Percentiles rank a stretch among this genome's conserved stretches.
These are phyloP conservation scores for Nemania bipapillata DNA, from an alignment of 2,329 filamentous ascomycete species.

Conservation along the genomic window DNA sequence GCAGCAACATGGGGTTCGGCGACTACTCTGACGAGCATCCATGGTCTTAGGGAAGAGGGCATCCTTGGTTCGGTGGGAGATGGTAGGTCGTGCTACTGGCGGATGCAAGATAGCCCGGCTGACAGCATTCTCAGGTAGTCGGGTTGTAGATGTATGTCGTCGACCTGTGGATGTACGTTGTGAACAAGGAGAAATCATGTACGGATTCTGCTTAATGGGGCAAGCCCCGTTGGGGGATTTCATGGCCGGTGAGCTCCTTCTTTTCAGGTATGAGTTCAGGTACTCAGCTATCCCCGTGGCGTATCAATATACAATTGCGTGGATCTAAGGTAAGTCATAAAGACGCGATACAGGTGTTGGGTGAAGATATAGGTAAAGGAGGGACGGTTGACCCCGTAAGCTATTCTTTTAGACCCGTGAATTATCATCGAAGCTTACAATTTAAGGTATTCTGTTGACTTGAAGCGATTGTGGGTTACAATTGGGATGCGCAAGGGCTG, in stretches of 20 bases:
- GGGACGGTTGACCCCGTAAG: constrained; percentile 22
- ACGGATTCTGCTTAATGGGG: constrained; percentile 59
- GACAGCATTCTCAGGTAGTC: constrained; percentile 54
- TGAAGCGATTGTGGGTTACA: constrained; percentile 35
- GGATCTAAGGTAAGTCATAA: constrained; percentile 31
- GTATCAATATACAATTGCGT: constrained; percentile 35
- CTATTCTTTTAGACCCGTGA: constrained; percentile 35
- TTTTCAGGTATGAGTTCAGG: background rate
- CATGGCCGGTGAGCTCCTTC: background rate
- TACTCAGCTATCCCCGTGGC: background rate
- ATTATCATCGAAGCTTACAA: constrained; percentile 37
- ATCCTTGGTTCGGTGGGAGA: background rate
- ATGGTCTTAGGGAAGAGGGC: background rate
- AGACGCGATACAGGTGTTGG: constrained; percentile 30
- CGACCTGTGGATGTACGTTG: constrained; percentile 45
- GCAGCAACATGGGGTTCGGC: constrained; percentile 62
- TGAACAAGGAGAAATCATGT: constrained; percentile 60
- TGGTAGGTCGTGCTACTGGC: background rate
- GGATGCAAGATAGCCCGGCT: constrained; percentile 45
- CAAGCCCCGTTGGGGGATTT: background rate
- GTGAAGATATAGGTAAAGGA: constrained; percentile 26
- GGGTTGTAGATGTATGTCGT: constrained; percentile 48
- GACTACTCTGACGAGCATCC: constrained; percentile 53
- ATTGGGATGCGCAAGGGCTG: constrained; percentile 36
- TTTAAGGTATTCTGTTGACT: constrained; percentile 18